Conservation (phyloP, 495 filamentous ascomycete species). For the Aspergillus baeticus region DNA sequence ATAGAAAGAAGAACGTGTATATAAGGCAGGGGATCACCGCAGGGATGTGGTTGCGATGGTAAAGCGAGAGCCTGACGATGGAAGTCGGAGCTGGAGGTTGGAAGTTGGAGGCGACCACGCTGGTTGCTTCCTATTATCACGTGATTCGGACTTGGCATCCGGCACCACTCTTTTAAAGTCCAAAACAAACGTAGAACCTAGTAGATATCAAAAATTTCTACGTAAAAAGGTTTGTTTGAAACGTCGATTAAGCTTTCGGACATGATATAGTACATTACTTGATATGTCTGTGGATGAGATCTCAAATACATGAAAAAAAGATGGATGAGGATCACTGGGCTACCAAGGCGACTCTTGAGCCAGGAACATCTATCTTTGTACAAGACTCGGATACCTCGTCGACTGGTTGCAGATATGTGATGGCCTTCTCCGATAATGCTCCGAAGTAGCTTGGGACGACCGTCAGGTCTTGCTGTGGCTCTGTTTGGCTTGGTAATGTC, state of each 20-base stretch:
- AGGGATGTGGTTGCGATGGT: conserved; percentile 30
- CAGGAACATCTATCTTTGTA: conserved; percentile 45
- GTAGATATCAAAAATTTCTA: neutral
- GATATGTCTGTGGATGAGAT: neutral
- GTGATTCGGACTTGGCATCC: conserved; percentile 32
- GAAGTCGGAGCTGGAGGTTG: conserved; percentile 38
- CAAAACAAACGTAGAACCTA: neutral
- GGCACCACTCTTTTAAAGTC: neutral
- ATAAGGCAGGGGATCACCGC: conserved; percentile 24
- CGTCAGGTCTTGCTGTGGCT: conserved; percentile 22
- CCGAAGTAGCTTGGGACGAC: conserved; percentile 41
- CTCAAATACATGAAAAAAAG: neutral
- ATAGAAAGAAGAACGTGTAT: neutral
- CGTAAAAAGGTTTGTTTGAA: neutral
- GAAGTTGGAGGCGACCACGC: conserved; percentile 43
- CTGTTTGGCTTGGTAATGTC: conserved; percentile 7
- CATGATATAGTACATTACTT: neutral
- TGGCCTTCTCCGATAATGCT: conserved; percentile 49
- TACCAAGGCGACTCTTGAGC: conserved; percentile 30
- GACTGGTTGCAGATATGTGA: conserved; percentile 40
- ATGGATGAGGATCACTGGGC: conserved; percentile 9
- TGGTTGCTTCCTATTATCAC: conserved; percentile 33
- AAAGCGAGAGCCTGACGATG: conserved; percentile 29
- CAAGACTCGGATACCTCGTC: conserved; percentile 15
- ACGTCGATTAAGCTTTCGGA: neutral